A percentile compares a stretch with the other conserved stretches of the same genome.
Evolutionary conservation across 164 flowering plant species (phyloP).

Genomic region (Vitis rupestris): DNA sequence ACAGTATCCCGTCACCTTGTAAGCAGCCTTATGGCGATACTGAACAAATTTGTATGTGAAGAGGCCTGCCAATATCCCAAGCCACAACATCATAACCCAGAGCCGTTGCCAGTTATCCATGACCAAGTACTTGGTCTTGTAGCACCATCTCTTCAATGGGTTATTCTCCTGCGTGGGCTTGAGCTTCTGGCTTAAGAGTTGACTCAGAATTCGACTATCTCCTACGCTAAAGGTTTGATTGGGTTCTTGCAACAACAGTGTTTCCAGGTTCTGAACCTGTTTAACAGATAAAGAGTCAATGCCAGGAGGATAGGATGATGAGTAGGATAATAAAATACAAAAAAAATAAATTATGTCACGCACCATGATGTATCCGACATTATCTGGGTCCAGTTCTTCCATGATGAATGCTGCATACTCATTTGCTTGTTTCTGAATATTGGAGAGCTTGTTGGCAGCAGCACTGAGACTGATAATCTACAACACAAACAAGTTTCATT

Average conservation of each 20-base stretch:
- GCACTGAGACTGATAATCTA: conserved; percentile 56
- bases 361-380: conserved; percentile 50
- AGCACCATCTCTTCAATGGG: not conserved
- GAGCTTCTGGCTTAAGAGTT: conserved; percentile 6
- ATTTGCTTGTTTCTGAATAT: conserved; percentile 45
- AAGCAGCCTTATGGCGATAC: conserved; percentile 34
- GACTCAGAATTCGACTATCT: not conserved
- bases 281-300: not conserved
- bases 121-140: not conserved
- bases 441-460: conserved; percentile 49
- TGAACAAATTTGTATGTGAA: conserved; percentile 51
- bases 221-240: not conserved
- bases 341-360: not conserved
- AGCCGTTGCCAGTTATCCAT: conserved; percentile 35
- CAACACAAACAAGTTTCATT: not conserved
- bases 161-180: conserved; percentile 1
- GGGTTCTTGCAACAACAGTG: not conserved
- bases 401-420: conserved; percentile 62
- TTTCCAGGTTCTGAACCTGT: not conserved
- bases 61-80: conserved; percentile 33
- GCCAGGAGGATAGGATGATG: no score
- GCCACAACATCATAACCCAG: conserved; percentile 54
- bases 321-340: no score
- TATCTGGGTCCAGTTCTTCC: conserved; percentile 61
- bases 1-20: conserved; percentile 54